These are phyloP conservation scores for Debaryomyces hansenii DNA, from an alignment of 805 yeast genomes.

Conservation along the genomic window DNA sequence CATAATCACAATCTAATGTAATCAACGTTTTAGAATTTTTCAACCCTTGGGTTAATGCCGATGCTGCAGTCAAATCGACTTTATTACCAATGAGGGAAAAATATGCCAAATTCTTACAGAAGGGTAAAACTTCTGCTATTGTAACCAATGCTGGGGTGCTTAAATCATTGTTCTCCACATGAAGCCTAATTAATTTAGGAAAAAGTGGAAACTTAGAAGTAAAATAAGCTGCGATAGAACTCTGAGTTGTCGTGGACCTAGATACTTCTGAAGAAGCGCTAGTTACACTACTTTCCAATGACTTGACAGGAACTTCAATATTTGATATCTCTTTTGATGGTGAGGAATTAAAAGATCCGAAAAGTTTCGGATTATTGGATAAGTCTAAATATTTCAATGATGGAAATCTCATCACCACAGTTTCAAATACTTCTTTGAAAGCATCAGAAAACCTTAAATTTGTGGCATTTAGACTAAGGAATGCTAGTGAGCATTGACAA, in stretches of 20 bases:
- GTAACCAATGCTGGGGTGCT: slow-evolving; percentile 54
- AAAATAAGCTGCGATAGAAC: slow-evolving; percentile 49
- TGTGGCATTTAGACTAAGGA: slow-evolving; percentile 67
- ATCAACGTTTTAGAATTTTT: slow-evolving; percentile 63
- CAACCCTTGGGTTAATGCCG: slow-evolving; percentile 69
- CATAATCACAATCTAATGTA: slow-evolving; percentile 67
- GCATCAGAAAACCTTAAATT: slow-evolving; percentile 49
- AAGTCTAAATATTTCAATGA: slow-evolving; percentile 71
- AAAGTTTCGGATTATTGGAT: slow-evolving; percentile 65
- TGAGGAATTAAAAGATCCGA: slow-evolving; percentile 44
- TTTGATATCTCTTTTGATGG: slow-evolving; percentile 1
- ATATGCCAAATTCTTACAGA: slow-evolving; percentile 64
- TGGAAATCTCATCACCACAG: slow-evolving; percentile 53
- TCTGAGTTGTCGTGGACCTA: slow-evolving; percentile 7
- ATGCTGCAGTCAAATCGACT: slow-evolving; percentile 58
- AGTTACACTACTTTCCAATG: background rate
- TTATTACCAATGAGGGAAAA: slow-evolving; percentile 68
- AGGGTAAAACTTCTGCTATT: slow-evolving; percentile 67
- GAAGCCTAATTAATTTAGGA: slow-evolving; percentile 61
- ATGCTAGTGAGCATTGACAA: slow-evolving; percentile 27
- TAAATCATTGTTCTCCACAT: slow-evolving; percentile 68
- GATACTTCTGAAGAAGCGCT: background rate
- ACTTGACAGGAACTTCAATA: background rate
- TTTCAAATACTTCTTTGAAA: slow-evolving; percentile 51
- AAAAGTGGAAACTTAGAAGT: slow-evolving; percentile 68